A percentile compares a stretch with the other conserved stretches of the same genome.
phyloP scores from a whole-genome alignment of 2,329 filamentous ascomycete genomes.

The Epichloe bromicola region DNA sequence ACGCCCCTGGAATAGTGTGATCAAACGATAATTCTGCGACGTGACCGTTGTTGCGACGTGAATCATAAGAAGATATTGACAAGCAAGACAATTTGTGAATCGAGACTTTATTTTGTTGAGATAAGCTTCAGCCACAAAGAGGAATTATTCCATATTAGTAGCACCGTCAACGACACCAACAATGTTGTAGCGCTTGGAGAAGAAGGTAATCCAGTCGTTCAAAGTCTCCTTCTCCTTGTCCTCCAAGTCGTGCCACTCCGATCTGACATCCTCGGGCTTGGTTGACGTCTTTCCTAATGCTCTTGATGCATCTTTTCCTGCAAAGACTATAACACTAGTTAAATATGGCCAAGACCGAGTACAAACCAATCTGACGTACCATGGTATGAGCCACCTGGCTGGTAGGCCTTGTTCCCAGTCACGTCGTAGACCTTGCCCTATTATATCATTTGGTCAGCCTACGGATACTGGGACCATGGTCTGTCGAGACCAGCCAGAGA shows the following conservation, averaged over 20 bases:
- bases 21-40: too few relatives aligned
- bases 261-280: conserved; percentile 66
- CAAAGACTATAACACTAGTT: conserved; percentile 55
- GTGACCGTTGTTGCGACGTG: too few relatives aligned
- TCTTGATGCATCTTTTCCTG: conserved; percentile 89
- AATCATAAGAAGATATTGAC: not conserved
- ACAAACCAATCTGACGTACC: conserved; percentile 40
- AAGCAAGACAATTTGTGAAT: not conserved
- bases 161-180: conserved; percentile 55
- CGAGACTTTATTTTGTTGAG: not conserved
- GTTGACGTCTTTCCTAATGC: conserved; percentile 78
- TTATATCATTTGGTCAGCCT: conserved; percentile 22
- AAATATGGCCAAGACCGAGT: not conserved
- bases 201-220: conserved; percentile 91
- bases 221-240: conserved; percentile 78
- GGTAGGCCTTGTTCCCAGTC: conserved; percentile 76
- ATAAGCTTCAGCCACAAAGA: not conserved
- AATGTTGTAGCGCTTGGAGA: conserved; percentile 92
- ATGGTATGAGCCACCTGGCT: conserved; percentile 68
- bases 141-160: conserved; percentile 36
- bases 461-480: not conserved
- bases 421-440: conserved; percentile 93
- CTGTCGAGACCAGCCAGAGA: not conserved
- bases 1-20: too few relatives aligned
- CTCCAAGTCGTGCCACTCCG: conserved; percentile 71